These are phyloP conservation scores for Cercospora sp. DNA, from an alignment of 2,329 filamentous ascomycete genomes.

Conservation along the genomic window DNA sequence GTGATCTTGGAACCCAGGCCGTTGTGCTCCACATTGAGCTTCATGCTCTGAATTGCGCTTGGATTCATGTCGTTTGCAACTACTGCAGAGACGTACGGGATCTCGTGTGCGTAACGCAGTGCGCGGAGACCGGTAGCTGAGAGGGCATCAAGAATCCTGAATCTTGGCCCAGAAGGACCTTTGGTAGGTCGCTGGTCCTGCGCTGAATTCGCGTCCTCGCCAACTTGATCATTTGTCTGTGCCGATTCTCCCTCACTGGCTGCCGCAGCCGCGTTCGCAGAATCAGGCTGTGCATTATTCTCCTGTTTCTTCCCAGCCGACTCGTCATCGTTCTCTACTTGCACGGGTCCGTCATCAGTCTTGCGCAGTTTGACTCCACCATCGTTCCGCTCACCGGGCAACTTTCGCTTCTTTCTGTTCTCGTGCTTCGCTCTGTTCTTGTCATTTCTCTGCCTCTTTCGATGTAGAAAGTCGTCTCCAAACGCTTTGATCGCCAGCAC, in stretches of 20 bases:
- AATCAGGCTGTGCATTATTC: not conserved
- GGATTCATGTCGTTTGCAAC: slow-evolving; percentile 82
- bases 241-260: not conserved
- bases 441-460: slow-evolving; percentile 34
- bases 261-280: not conserved
- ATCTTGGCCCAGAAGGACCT: slow-evolving; percentile 47
- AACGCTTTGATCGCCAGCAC: slow-evolving; percentile 90
- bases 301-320: not conserved
- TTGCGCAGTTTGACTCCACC: slow-evolving; percentile 20
- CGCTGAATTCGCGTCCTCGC: not conserved
- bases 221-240: not conserved
- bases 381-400: slow-evolving; percentile 33
- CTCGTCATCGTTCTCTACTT: not conserved
- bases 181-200: slow-evolving; percentile 4
- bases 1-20: slow-evolving; percentile 68
- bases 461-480: slow-evolving; percentile 60
- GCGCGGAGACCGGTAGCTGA: slow-evolving; percentile 92
- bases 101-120: slow-evolving; percentile 85
- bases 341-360: slow-evolving; percentile 14
- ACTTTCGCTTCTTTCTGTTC: slow-evolving; percentile 38
- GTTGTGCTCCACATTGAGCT: slow-evolving; percentile 83
- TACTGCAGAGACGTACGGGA: slow-evolving; percentile 55
- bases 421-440: slow-evolving; percentile 35
- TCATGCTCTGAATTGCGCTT: slow-evolving; percentile 61
- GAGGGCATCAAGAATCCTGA: slow-evolving; percentile 90